Base-by-base conservation (phyloP, 2,329 filamentous ascomycete genomes). In the Stromatinia cepivora region DNA sequence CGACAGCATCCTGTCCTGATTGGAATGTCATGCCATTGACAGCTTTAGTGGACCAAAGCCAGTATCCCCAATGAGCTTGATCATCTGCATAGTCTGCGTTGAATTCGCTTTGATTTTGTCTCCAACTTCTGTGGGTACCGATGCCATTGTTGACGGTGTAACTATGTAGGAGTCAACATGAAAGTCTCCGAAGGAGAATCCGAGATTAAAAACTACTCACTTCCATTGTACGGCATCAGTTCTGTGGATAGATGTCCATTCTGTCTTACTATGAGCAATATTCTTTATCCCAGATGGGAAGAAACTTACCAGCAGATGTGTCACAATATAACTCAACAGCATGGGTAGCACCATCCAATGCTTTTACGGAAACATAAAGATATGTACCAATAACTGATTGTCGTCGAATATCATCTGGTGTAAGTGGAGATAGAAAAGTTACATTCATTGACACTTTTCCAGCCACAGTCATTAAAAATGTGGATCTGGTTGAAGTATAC, bases 31-130 rank as follows among this genome's bases (percentile, higher is more conserved):
- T 81, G 20, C 83, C 84, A 25, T 79, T 76, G 36, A 83, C 77
- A 66, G 84, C 81, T n/a, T 87, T 86, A 4, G 87, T 93, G 17
- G 90, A 89, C 79, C 93, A 93, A 79, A 92, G 88, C 81, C 94
- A 86, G 63, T 86, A 88, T 3, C 93, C 93, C 93, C 93, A 97
- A 80, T 93, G 88, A 74, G 95, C 90, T 59, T 81, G 81, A 69
- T 77, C 75, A 59, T 77, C 76, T 25, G 75, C 67, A 61, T 74
- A 76, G 62, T 77, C 75, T 8, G 70, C 73, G 36, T 77, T 77
- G 50, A 77, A 77, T 54, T 77, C 75, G 63, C 72, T 76, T 52
- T 76, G 75, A 28, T 31, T 72, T 67, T 74, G 71, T 52, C 72
- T 72, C 70, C 70, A 76, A 20, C 67, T 71, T 48, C 70, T 68